Base-by-base conservation (phyloP, 2,329 filamentous ascomycete species). In the Penicillium crustosum region DNA sequence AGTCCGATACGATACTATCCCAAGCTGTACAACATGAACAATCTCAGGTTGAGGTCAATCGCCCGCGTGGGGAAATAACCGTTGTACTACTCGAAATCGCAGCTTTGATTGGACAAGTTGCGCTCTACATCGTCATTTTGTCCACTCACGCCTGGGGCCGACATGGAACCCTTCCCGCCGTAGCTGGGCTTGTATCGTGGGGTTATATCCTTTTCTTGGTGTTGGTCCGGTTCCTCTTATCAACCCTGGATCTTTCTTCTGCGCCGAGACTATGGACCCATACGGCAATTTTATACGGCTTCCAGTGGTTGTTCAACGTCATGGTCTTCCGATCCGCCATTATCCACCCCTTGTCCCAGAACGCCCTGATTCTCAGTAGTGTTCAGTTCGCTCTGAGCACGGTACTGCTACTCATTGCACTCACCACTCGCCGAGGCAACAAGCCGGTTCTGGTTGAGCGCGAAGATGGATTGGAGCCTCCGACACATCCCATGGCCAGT, bases 341-440 rank as follows among this genome's bases (percentile, higher is more conserved):
- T 58, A 86, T 97, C 61, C 88, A 94, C 73, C 88, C 91, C 0
- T 81, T 79, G 49, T 90, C 89, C 8, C 76, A 73, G 53, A 73
- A 86, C 39, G 80, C 86, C 4, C 83, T 89, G 70, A 80, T 82
- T 49, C 79, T 96, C 47, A 82, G 86, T 61, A 86, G 91, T 61
- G 76, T 84, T 58, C 87, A 95, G 67, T 97, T 97, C 69, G 79
- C 80, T 1, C 78, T 97, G 59, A 86, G 84, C 6, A 88, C 89
- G 0, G 72, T 96, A 13, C 82, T 99, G 13, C 87, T 92, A 53
- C 73, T 84, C 45, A 87, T 97, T 71, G 86, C 91, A 43, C 75
- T 95, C 56, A 89, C 87, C 51, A 95, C 91, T 61, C 87, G 94
- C 63, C 94, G 92, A 77, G 94, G 94, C 44, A 97, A 97, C 75